Percentiles rank a stretch among this genome's conserved stretches.
Evolutionary conservation across 306 rosid genomes (phyloP).

Genomic region (Cucumis melo): DNA sequence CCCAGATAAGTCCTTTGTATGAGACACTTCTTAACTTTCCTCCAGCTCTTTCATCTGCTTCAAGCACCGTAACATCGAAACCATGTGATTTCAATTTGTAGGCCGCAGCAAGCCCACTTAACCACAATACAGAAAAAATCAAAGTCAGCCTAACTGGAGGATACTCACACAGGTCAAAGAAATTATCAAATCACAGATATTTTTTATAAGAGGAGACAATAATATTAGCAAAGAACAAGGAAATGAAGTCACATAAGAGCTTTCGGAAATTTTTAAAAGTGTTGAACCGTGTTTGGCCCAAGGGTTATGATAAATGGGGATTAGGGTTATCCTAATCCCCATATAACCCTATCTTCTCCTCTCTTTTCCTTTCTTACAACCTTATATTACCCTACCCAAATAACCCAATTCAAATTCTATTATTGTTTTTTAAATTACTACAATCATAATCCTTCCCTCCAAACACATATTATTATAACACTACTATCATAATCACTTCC

Average conservation of each 20-base stretch:
- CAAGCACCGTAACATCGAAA: constrained; percentile 55
- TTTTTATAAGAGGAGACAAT: not conserved
- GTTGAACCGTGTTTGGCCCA: no score
- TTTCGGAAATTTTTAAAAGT: not conserved
- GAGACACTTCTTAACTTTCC: constrained; percentile 80
- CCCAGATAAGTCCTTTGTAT: constrained; percentile 69
- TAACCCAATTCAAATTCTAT: no score
- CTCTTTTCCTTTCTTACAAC: no score
- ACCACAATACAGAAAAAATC: constrained; percentile 7
- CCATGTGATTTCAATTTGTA: constrained; percentile 83
- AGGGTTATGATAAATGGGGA: no score
- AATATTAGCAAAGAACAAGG: not conserved
- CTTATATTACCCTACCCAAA: no score
- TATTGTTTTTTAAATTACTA: no score
- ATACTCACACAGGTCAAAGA: not conserved
- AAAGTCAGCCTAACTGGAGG: not conserved
- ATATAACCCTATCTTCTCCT: no score
- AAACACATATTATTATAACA: no score
- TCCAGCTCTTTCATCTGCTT: constrained; percentile 76
- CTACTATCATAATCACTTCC: no score
- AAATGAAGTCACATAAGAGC: not conserved
- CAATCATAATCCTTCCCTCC: no score
- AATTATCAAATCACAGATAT: not conserved
- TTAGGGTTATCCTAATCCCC: no score
- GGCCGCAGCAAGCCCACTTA: constrained; percentile 90